Evolutionary conservation across 2,329 filamentous ascomycete genomes (phyloP), one percentile per base, ranked within the genome.

Genomic region (Alternaria triticina): DNA sequence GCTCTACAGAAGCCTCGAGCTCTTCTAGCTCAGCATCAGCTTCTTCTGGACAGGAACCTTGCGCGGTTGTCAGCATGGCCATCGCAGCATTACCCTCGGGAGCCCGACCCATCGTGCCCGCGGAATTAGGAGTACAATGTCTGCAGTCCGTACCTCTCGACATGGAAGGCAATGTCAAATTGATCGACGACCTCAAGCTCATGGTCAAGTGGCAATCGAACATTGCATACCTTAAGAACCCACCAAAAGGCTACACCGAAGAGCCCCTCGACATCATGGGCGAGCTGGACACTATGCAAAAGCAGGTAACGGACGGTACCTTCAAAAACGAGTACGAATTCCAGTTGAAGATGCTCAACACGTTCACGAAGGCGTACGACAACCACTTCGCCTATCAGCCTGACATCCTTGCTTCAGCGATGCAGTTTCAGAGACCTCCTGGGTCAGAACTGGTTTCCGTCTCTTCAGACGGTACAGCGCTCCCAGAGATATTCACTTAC

Each of bases 321-420:
- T 83, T 81, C 68, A 65, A 64, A 13, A 80, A 69, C 22, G 81
- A 83, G 54, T 83, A 82, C 54, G 80, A 81, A 4, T 80, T 82
- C 28, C 80, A 83, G 63, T 56, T 74, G 50, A 73, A 77, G 28
- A 68, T 83, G 55, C 73, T 71, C 59, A 69, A 66, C 17, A 69
- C 82, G 0, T 74, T 82, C 54, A 71, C 69, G 17, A 70, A 72
- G 12, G 80, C 77, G 4, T 79, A 82, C 59, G 81, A 83, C 64
- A 80, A 80, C n/a, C 81, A 83, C 65, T 76, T 82, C 17, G 66
- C 67, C 7, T 82, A 76, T 64, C 70, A 75, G 13, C 74, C 79
- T 0, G 79, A 81, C 54, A 80, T 82, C 45, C 67, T 78, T 20
- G 74, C 75, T 12, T 73, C 70, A 1, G 75, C 77, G 7, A 80